A percentile compares a stretch with the other conserved stretches of the same genome.
Conservation (phyloP, 2,329 filamentous ascomycete species). For the Aspergillus novofumigatus region DNA sequence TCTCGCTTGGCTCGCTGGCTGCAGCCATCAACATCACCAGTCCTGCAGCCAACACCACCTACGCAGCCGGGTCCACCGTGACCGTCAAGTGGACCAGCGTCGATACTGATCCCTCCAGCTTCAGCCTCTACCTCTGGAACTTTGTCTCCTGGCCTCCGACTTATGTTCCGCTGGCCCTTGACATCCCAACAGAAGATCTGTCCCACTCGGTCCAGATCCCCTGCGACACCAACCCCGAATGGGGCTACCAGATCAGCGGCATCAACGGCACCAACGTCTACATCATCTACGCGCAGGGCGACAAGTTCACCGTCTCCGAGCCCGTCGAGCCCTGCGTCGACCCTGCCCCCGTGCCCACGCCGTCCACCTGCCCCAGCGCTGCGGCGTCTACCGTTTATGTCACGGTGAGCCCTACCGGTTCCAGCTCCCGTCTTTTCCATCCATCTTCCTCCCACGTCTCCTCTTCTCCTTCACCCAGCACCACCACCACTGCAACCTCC, state of each 20-base stretch:
- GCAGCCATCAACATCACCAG: conserved; percentile 22
- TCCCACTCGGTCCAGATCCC: conserved; percentile 35
- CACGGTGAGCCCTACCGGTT: conserved; percentile 21
- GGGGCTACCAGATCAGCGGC: conserved; percentile 44
- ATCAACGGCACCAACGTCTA: conserved; percentile 47
- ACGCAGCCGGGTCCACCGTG: conserved; percentile 32
- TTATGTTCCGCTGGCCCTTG: conserved; percentile 35
- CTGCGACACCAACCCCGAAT: conserved; percentile 33
- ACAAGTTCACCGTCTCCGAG: conserved; percentile 33
- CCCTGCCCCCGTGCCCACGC: conserved; percentile 11
- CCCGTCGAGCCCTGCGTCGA: conserved; percentile 22
- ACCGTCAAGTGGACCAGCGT: conserved; percentile 37
- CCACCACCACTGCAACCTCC: conserved; percentile 8
- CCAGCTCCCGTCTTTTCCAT: conserved; percentile 12
- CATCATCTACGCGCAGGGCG: conserved; percentile 43
- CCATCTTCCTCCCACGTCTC: conserved; percentile 6
- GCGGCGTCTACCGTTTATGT: conserved; percentile 20
- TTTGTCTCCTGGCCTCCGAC: conserved; percentile 44
- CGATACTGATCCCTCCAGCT: conserved; percentile 38
- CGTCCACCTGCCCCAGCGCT: conserved; percentile 12
- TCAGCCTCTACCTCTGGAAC: conserved; percentile 45
- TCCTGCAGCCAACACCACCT: conserved; percentile 35
- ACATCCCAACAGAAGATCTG: conserved; percentile 32
- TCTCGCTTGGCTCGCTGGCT: conserved; percentile 16
- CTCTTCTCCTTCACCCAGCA: conserved; percentile 11